Evolutionary conservation across 805 yeast species (phyloP).

Genomic region (Yamadazyma phyllophila): DNA sequence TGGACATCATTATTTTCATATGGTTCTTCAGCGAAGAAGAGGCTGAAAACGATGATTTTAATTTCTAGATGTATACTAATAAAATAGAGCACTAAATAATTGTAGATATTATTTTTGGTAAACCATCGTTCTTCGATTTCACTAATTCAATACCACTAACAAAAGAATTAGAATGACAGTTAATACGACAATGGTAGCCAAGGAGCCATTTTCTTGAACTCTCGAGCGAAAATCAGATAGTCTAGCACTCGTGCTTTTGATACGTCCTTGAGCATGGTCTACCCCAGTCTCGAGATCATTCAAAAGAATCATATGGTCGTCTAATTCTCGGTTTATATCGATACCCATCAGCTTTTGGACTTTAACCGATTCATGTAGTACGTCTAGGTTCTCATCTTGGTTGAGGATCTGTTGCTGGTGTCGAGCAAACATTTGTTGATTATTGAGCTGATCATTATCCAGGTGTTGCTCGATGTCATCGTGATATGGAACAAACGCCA

Average conservation of each 20-base stretch:
- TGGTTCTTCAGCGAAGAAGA: conserved; percentile 47
- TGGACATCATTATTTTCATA: conserved; percentile 41
- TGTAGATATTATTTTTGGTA: not conserved
- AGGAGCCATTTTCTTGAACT: conserved; percentile 41
- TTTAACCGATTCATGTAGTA: conserved; percentile 31
- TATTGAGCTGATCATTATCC: conserved; percentile 20
- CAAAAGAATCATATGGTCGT: conserved; percentile 40
- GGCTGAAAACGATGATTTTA: conserved; percentile 45
- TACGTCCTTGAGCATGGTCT: conserved; percentile 28
- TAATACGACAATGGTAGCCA: conserved; percentile 40
- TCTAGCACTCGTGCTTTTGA: conserved; percentile 31
- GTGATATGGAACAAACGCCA: conserved; percentile 31
- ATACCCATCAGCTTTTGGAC: conserved; percentile 41
- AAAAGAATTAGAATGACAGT: conserved; percentile 39
- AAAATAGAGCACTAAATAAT: not conserved
- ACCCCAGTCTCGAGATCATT: conserved; percentile 43
- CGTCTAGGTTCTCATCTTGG: conserved; percentile 37
- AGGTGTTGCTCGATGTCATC: conserved; percentile 22
- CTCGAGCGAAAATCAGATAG: conserved; percentile 31
- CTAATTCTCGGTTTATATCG: conserved; percentile 37
- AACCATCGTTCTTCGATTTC: not conserved
- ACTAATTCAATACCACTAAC: conserved; percentile 39
- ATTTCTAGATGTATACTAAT: conserved; percentile 24
- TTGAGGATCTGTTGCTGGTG: conserved; percentile 40
- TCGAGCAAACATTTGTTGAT: conserved; percentile 41